Evolutionary conservation across 495 filamentous ascomycete species (phyloP), one percentile per base, ranked within the genome.

Genomic region (Neurospora pannonica): DNA sequence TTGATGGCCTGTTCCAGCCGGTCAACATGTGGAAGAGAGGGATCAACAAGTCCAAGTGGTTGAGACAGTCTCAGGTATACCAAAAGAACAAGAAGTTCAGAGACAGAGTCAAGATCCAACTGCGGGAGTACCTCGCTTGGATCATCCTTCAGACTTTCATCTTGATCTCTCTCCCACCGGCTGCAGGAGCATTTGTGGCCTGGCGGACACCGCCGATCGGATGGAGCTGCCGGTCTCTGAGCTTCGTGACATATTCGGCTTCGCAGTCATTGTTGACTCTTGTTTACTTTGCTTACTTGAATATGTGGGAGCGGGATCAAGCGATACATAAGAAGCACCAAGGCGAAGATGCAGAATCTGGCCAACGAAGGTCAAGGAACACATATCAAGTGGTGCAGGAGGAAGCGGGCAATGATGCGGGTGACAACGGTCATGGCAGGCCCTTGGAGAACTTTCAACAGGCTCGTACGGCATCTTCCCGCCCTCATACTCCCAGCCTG

Each of bases 151-250:
- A 34, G 6, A 36, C 54, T 4, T 38, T 73, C 24, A 40, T 75
- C 38, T 9, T 75, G 31, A 77, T 86, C 8, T 81, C 85, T 2
- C 81, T 85, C n/a, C 73, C 82, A 15, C 38, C 42, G 2, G 43
- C 38, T 8, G 39, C 46, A 28, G 73, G 39, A 5, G 42, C 46
- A 28, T 6, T 75, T 11, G 80, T 81, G 11, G 81, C 81, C n/a
- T 85, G 81, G 38, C 76, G 77, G 39, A 87, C 84, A 38, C 85
- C 82, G 21, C 76, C 80, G 24, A 71, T 78, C n/a, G 86, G 85
- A 10, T 72, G 85, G 1, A 80, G 81, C 3, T 87, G 86, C 38
- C 78, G 86, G 7, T 80, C 77, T 15, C 70, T 87, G 19, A 86
- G 81, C 8, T 82, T 85, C 39, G 70, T 84, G 1, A 71, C 85